phyloP scores from a whole-genome alignment of 257 asterid species.

The Petunia secreta region DNA sequence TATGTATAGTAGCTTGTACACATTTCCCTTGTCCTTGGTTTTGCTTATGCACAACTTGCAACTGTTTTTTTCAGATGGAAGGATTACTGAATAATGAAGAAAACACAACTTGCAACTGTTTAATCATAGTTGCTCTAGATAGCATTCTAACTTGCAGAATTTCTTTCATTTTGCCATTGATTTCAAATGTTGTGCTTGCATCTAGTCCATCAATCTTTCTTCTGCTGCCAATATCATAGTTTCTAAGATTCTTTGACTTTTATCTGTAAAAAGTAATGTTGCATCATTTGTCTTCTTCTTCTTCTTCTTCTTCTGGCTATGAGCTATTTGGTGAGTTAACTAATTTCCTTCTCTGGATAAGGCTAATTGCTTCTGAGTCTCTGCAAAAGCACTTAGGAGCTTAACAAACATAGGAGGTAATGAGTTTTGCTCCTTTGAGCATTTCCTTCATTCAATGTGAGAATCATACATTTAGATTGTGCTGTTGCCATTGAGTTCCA shows the following conservation, averaged over 20 bases:
- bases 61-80: background rate
- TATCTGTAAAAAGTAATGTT: background rate
- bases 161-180: background rate
- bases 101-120: background rate
- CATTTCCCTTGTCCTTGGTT: background rate
- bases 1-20: constrained; percentile 40
- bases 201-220: background rate
- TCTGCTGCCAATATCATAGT: background rate
- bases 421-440: background rate
- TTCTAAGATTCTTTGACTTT: background rate
- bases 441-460: background rate
- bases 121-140: constrained; percentile 4
- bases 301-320: background rate
- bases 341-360: constrained; percentile 2
- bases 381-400: background rate
- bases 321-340: background rate
- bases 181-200: background rate
- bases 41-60: background rate
- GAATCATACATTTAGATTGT: background rate
- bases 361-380: background rate
- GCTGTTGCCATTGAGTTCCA: background rate
- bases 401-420: background rate
- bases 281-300: too few species aligned
- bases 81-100: too few species aligned
- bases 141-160: background rate